Base-by-base conservation (phyloP, 2,329 filamentous ascomycete genomes). In the Aspergillus neoniger region DNA sequence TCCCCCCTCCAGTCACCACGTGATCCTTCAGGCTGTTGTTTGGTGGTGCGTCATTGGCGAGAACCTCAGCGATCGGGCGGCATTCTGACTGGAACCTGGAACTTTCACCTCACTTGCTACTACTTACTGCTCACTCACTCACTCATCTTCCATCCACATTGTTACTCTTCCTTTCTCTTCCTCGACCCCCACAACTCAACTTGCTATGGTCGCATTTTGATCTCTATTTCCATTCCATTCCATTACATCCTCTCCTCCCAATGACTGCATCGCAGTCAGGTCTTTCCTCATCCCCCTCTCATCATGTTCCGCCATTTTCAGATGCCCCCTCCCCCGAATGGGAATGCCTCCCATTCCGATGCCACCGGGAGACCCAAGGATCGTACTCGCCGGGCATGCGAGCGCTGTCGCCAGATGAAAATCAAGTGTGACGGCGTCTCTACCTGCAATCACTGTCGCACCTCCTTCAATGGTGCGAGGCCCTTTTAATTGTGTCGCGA, bases 391-490 rank as follows among this genome's bases (percentile, higher is more conserved):
- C 49, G 23, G 39, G 58, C 58, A 21, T 60, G 58, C 30, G 58
- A 60, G 28, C 25, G 48, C 4, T 60, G 58, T 53, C 53, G 58
- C 36, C 58, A 60, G 47, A 60, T 60, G 58, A 60, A 60, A 38
- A 55, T 60, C 41, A 60, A 60, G 44, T 60, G 58, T 15, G 53
- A 60, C 36, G 53, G 54, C 4, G 47, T 39, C 2, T 17, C 19
- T 12, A 38, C 58, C 15, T 60, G 58, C 39, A 49, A 41, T n/a
- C 53, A 60, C 28, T 60, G 58, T 28, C 21, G 47, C 2, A 49
- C 36, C 21, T 60, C 48, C 4, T 60, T 60, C 15, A 32, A 60
- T 14, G 58, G 58, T 60, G 36, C 21, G 48, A 54, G 25, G 32
- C 32, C 32, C 32, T 36, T 36, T 36, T 14, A 2, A 0, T 15